Evolutionary conservation across 495 filamentous ascomycete species (phyloP).

Genomic region (Xylona heveae): DNA sequence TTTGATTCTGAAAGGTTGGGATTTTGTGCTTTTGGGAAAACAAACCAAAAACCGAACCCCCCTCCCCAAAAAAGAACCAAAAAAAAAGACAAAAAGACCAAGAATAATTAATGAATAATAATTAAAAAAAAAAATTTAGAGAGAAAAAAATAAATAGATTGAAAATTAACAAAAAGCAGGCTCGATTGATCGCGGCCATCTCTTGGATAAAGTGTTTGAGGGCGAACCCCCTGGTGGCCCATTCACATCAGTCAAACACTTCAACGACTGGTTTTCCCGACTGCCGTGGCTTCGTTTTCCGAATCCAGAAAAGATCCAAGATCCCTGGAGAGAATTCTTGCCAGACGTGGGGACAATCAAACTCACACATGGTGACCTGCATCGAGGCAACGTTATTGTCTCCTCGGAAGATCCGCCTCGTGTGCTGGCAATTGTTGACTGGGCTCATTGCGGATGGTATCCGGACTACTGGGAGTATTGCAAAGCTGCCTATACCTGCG

Average conservation of each 20-base stretch:
- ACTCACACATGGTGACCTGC: slow-evolving; percentile 21
- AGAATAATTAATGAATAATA: too few species aligned
- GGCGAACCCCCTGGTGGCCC: slow-evolving; percentile 1
- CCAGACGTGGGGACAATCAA: slow-evolving; percentile 13
- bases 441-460: slow-evolving; percentile 21
- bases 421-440: slow-evolving; percentile 19
- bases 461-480: slow-evolving; percentile 25
- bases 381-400: slow-evolving; percentile 20
- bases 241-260: slow-evolving; percentile 3
- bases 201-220: slow-evolving; percentile 3
- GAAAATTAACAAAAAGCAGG: too few species aligned
- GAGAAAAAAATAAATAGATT: too few species aligned
- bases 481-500: slow-evolving; percentile 16
- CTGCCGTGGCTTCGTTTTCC: slow-evolving; percentile 4
- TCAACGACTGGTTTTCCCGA: slow-evolving; percentile 9
- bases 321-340: slow-evolving; percentile 6
- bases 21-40: too few species aligned
- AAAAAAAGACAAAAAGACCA: too few species aligned
- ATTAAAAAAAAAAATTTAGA: too few species aligned
- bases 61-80: too few species aligned
- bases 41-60: too few species aligned
- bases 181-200: slow-evolving; percentile 1
- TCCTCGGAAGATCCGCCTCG: slow-evolving; percentile 12
- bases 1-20: too few species aligned
- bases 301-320: slow-evolving; percentile 5